Percentiles rank a stretch among this genome's conserved stretches.
Conservation (phyloP, 495 filamentous ascomycete species). For the Aspergillus bertholletiae region DNA sequence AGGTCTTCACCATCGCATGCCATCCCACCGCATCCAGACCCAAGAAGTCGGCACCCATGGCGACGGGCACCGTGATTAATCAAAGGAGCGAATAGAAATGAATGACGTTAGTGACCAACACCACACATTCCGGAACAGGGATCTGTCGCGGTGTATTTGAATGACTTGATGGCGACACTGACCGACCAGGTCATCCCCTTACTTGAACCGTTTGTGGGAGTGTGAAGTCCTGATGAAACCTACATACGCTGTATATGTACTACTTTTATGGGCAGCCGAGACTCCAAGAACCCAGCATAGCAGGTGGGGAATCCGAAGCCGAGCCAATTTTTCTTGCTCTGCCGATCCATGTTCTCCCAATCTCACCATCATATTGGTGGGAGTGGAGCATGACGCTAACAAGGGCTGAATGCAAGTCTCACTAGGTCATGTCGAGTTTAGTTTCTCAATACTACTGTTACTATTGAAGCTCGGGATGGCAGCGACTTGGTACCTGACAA, state of each 20-base stretch:
- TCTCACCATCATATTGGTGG: background rate
- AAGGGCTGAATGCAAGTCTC: constrained; percentile 13
- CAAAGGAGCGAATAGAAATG: background rate
- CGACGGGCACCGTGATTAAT: background rate
- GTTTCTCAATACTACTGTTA: background rate
- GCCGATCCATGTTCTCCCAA: background rate
- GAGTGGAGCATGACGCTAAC: background rate
- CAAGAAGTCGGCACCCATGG: constrained; percentile 16
- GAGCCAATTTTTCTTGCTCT: background rate
- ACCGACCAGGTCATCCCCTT: background rate
- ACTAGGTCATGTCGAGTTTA: constrained; percentile 3
- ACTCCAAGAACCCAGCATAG: background rate
- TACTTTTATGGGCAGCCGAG: background rate
- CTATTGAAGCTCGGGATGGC: background rate
- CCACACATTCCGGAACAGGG: background rate
- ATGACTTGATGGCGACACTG: background rate
- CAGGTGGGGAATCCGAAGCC: background rate
- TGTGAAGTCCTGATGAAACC: background rate
- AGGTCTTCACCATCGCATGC: constrained; percentile 17
- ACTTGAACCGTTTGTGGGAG: background rate
- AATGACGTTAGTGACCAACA: background rate
- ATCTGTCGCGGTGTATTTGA: background rate
- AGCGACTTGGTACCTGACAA: too few relatives aligned
- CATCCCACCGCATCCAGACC: constrained; percentile 18
- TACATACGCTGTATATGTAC: background rate